A percentile compares a stretch with the other conserved stretches of the same genome.
phyloP scores from a whole-genome alignment of 768 basidiomycete genomes.

The Serendipita indica region DNA sequence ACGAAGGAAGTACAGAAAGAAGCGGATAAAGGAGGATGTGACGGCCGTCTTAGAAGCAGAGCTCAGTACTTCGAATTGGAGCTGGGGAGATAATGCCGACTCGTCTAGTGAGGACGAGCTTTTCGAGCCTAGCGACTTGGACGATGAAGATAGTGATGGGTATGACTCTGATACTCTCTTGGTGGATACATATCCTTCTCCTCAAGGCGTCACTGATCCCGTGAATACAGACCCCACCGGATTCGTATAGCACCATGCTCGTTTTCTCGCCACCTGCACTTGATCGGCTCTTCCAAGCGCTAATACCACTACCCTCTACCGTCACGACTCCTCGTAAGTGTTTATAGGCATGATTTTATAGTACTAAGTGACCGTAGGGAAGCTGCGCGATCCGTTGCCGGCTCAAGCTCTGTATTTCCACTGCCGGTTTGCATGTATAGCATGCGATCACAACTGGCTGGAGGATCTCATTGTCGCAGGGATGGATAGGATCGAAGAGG shows the following conservation, averaged over 20 bases:
- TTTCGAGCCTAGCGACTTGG: slow-evolving; percentile 31
- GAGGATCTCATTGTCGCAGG: slow-evolving; percentile 86
- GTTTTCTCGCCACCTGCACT: slow-evolving; percentile 76
- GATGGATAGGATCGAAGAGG: slow-evolving; percentile 82
- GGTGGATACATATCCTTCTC: not conserved
- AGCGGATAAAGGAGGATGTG: slow-evolving; percentile 46
- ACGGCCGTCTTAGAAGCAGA: slow-evolving; percentile 41
- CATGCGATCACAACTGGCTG: slow-evolving; percentile 82
- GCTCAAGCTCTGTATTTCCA: slow-evolving; percentile 86
- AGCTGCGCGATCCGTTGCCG: slow-evolving; percentile 60
- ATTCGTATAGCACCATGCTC: slow-evolving; percentile 77
- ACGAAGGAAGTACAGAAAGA: slow-evolving; percentile 36
- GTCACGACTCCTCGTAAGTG: slow-evolving; percentile 23
- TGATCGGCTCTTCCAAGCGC: slow-evolving; percentile 61
- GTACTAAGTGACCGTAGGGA: not conserved
- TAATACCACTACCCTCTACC: slow-evolving; percentile 59
- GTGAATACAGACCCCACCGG: slow-evolving; percentile 45
- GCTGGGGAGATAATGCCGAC: slow-evolving; percentile 44
- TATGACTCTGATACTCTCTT: slow-evolving; percentile 6
- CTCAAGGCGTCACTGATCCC: not conserved
- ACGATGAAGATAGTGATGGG: slow-evolving; percentile 17
- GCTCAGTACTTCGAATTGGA: slow-evolving; percentile 24
- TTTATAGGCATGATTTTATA: not conserved
- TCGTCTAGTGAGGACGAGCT: slow-evolving; percentile 11
- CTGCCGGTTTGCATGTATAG: slow-evolving; percentile 80